These are phyloP conservation scores for Fonsecaea pugnacius DNA, from an alignment of 2,329 filamentous ascomycete genomes.

Conservation along the genomic window DNA sequence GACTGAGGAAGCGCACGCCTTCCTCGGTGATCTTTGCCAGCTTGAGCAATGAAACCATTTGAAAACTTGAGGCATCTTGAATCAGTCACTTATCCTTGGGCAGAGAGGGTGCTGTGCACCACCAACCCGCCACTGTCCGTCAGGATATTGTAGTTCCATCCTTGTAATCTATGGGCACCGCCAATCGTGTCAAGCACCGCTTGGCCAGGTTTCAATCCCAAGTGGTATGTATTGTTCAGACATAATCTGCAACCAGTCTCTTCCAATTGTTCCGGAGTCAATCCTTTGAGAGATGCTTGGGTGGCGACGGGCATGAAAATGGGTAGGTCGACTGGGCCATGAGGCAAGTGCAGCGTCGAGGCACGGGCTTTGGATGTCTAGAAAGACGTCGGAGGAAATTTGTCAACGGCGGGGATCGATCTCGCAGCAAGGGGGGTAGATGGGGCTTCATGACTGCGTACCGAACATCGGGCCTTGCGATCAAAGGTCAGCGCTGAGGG, in stretches of 20 bases:
- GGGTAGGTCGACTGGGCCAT: slow-evolving; percentile 86
- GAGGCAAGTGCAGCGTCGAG: slow-evolving; percentile 82
- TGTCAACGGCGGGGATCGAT: slow-evolving; percentile 24
- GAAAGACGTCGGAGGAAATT: slow-evolving; percentile 9
- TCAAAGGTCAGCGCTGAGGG: slow-evolving; percentile 75
- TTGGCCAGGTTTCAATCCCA: slow-evolving; percentile 93
- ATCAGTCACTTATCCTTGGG: slow-evolving; percentile 36
- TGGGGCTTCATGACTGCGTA: slow-evolving; percentile 53
- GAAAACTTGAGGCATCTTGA: slow-evolving; percentile 67
- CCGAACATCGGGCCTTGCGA: slow-evolving; percentile 76
- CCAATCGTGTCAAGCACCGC: slow-evolving; percentile 83
- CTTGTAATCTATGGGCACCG: slow-evolving; percentile 91
- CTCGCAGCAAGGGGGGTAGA: slow-evolving; percentile 7
- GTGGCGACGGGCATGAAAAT: slow-evolving; percentile 99
- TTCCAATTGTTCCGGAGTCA: slow-evolving; percentile 90
- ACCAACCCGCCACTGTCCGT: slow-evolving; percentile 66
- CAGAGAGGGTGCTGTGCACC: slow-evolving; percentile 17
- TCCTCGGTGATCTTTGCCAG: slow-evolving; percentile 93
- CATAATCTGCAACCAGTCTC: slow-evolving; percentile 87
- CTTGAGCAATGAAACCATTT: slow-evolving; percentile 96
- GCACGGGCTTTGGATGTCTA: slow-evolving; percentile 94
- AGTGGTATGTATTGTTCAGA: slow-evolving; percentile 96
- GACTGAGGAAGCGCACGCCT: slow-evolving; percentile 92
- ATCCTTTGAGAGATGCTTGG: slow-evolving; percentile 90
- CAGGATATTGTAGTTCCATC: slow-evolving; percentile 93